Percentiles rank a stretch among this genome's conserved stretches.
These are phyloP conservation scores for Cyberlindnera xylosilytica DNA, from an alignment of 805 yeast species.

Conservation along the genomic window DNA sequence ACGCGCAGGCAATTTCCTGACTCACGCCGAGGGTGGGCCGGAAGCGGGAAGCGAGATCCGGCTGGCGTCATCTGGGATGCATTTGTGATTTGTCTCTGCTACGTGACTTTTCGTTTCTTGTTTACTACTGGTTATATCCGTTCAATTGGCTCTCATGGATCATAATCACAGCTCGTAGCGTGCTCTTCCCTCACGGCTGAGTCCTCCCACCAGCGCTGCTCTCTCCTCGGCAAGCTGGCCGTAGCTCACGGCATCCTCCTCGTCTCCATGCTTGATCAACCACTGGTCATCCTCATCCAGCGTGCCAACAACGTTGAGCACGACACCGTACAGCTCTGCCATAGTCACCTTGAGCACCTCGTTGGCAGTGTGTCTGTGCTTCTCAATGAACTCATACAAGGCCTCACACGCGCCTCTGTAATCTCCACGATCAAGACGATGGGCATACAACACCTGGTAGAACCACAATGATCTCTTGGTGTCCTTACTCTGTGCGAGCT, in stretches of 20 bases:
- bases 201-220: not conserved
- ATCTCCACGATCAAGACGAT: conserved; percentile 49
- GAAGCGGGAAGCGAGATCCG: too few relatives aligned
- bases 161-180: conserved; percentile 3
- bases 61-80: conserved; percentile 1
- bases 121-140: too few relatives aligned
- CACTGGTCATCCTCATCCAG: conserved; percentile 38
- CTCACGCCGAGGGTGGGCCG: conserved; percentile 1
- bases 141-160: too few relatives aligned
- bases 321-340: conserved; percentile 36
- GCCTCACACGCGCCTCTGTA: conserved; percentile 47
- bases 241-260: conserved; percentile 22
- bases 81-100: too few relatives aligned
- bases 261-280: conserved; percentile 31
- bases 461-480: conserved; percentile 36
- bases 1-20: conserved; percentile 1
- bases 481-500: conserved; percentile 29
- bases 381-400: conserved; percentile 37
- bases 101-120: too few relatives aligned
- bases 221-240: conserved; percentile 18
- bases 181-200: not conserved
- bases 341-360: conserved; percentile 18
- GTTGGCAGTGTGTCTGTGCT: conserved; percentile 13
- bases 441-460: conserved; percentile 48
- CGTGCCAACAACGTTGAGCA: conserved; percentile 38